Evolutionary conservation across 441 rosid genomes (phyloP), one percentile per base, ranked within the genome.

Genomic region (California macrophylla): DNA sequence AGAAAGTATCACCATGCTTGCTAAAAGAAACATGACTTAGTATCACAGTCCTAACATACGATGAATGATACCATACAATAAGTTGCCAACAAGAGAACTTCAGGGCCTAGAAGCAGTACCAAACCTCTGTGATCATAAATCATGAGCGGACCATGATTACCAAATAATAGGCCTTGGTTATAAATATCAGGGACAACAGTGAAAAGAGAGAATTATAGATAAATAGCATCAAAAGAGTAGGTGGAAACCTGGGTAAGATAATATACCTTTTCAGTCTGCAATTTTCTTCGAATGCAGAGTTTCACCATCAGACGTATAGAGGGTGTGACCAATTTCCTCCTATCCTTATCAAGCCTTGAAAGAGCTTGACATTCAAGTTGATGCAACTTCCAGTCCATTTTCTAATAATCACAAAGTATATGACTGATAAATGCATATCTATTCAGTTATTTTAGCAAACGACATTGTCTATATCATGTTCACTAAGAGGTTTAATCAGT

Each of bases 381-480:
- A 80, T 94, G 99, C 83, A 89, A 72, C 71, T 82, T 89, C 98
- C 97, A 90, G 54, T 89, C 94, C 65, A 80, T 81, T 67, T 87
- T 94, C 99, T 90, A 84, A 74, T 77, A 65, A 66, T 56, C 34
- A 63, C 6, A 20, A 18, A 71, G 65, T 34, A 70, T 25, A 16
- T 47, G 26, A 18, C 56, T 26, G 28, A 16, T 2, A 52, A 52
- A 52, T 16, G 5, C 60, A 52, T 52, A 52, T 16, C 3, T 2
- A 58, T 24, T 58, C 28, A 24, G 8, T 58, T 21, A 8, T 24
- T 21, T 58, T 23, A 4, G 12, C 3, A 26, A 10, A 25, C 25
- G 64, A 28, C 26, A 24, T 25, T 2, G 0, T 26, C 34, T 62
- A 25, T 62, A 50, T 47, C 13, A 25, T 34, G 38, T 50, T 66